Conservation (phyloP, 805 yeast genomes). For the Lipomyces yamadae region DNA sequence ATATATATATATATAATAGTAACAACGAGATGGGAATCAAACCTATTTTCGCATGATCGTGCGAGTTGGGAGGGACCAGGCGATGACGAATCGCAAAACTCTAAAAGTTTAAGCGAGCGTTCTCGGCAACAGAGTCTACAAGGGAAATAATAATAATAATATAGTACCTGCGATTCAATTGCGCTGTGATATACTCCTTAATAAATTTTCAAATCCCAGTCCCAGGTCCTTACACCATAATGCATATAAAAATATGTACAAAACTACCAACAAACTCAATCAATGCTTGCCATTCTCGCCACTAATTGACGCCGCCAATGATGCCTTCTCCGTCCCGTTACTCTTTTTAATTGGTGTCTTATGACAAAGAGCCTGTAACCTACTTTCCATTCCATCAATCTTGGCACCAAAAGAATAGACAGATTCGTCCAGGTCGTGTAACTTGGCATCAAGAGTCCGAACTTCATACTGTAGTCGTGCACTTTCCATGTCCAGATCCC, state of each 20-base stretch:
- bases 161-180: background rate
- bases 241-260: background rate
- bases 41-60: background rate
- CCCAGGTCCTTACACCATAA: background rate
- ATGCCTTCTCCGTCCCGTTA: background rate
- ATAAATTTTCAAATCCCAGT: background rate
- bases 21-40: background rate
- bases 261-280: background rate
- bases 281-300: background rate
- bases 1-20: background rate
- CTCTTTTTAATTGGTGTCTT: background rate
- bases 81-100: background rate
- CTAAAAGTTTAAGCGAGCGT: background rate
- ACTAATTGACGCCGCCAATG: background rate
- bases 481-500: constrained; percentile 60
- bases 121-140: background rate
- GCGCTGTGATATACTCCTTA: background rate
- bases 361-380: constrained; percentile 26
- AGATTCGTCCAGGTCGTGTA: constrained; percentile 70
- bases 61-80: background rate
- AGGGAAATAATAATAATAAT: no score
- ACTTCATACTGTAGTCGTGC: constrained; percentile 71
- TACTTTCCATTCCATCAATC: constrained; percentile 46
- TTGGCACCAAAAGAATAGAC: constrained; percentile 52
- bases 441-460: constrained; percentile 60